These are phyloP conservation scores for Tolypocladium inflatum DNA, from an alignment of 2,329 filamentous ascomycete genomes.

Conservation along the genomic window DNA sequence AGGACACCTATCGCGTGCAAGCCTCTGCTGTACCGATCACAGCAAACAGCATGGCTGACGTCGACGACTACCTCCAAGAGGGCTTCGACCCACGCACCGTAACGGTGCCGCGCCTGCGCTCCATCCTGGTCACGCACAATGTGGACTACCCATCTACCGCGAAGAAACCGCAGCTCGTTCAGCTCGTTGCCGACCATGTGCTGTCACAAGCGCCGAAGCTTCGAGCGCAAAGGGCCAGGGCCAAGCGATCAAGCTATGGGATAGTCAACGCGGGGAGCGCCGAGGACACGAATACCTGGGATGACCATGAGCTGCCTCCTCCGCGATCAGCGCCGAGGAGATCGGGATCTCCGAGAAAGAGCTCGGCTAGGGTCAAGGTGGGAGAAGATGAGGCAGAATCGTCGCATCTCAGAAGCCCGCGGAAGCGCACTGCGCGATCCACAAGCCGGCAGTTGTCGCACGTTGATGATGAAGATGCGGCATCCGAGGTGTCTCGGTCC, in stretches of 20 bases:
- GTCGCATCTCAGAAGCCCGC: constrained; percentile 33
- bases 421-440: constrained; percentile 45
- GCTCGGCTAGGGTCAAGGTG: constrained; percentile 41
- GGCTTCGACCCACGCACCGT: constrained; percentile 77
- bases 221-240: constrained; percentile 62
- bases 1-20: not conserved
- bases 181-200: constrained; percentile 72
- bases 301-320: constrained; percentile 47
- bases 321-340: constrained; percentile 40
- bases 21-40: not conserved
- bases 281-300: constrained; percentile 53
- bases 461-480: constrained; percentile 32
- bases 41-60: constrained; percentile 43
- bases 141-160: constrained; percentile 78
- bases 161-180: constrained; percentile 83
- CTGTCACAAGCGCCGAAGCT: constrained; percentile 71
- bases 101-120: constrained; percentile 81
- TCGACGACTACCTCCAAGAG: constrained; percentile 77
- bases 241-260: constrained; percentile 78
- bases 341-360: constrained; percentile 45
- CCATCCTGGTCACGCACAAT: constrained; percentile 83
- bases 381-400: constrained; percentile 36
- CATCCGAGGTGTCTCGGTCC: constrained; percentile 28
- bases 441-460: constrained; percentile 44
- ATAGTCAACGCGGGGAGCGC: constrained; percentile 63